Base-by-base conservation (phyloP, 2,329 filamentous ascomycete genomes). In the Trichoderma arundinaceum region DNA sequence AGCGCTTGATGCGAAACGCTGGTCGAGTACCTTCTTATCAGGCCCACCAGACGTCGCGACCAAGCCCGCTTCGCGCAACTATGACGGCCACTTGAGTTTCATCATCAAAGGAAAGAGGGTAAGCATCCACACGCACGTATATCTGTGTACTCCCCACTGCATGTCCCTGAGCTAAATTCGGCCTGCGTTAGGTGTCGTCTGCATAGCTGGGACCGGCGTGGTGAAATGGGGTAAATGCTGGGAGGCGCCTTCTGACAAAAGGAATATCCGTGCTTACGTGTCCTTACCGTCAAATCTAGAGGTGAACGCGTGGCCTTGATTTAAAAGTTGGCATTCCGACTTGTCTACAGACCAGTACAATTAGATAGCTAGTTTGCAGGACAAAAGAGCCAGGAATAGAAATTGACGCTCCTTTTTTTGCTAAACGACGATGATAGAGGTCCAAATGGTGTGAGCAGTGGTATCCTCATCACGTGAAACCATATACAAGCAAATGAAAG, bases 1-100 rank as follows among this genome's bases (percentile, higher is more conserved):
- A 78, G 76, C 81, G 81, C 74, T 76, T 81, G 76, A 76, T 77
- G 77, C 81, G 81, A 75, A 80, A 77, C 71, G 75, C 81, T 78
- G 74, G 79, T 74, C 73, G 80, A 80, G 73, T 77, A 78, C 75
- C 78, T 78, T 72, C 77, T 74, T 74, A 78, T 74, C 69, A 75
- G 72, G 75, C 72, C 71, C 77, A 83, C 74, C 80, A 84, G 79
- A 84, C 84, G 77, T 82, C 82, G 75, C 85, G 83, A 76, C 87
- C 86, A 72, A 89, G 87, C 81, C 87, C 87, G 81, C 86, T 90
- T 82, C 87, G 86, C 81, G 85, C 84, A 80, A 83, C 88, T 80
- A 88, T 85, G 86, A 87, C 82, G 83, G 82, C 82, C 78, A 81
- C 81, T 84, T 87, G 81, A 85, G 82, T 76, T 76, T 71, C 67